Evolutionary conservation across 2,329 filamentous ascomycete species (phyloP), one percentile per base, ranked within the genome.

Genomic region (Epichloe bromicola): DNA sequence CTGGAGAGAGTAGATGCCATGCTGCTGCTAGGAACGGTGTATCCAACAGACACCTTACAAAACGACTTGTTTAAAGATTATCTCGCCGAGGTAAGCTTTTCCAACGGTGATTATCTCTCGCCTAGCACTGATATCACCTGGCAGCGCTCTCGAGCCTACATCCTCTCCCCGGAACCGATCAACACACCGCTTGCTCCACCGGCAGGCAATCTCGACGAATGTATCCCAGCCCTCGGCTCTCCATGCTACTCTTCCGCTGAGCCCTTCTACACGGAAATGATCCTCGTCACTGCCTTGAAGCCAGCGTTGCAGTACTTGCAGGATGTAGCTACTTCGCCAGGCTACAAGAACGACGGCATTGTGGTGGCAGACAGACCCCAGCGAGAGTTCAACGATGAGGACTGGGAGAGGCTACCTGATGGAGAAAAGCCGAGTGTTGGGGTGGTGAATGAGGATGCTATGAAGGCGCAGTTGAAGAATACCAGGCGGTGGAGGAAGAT

Each of bases 231-330:
- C 11, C 70, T 76, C 42, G 83, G 84, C 5, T 85, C 79, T 56
- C 84, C 85, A 4, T 75, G 81, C 54, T 85, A 84, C 65, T 83
- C 83, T n/a, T 77, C 82, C 2, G 83, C 83, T 3, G 79, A 85
- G 54, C 58, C 66, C 1, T 61, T 72, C 36, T 72, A 80, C 59
- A 68, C 69, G 7, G 86, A 94, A 63, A 70, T 72, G 38, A 75
- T 87, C 54, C 73, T 90, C 49, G 70, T 83, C 12, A 63, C 62
- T 11, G 74, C 77, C 0, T 75, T 79, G 55, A 58, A 62, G 12
- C 63, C 69, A 2, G 75, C 86, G 26, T 64, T 88, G 2, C 64
- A 68, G 39, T 89, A 82, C 74, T 70, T 89, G 37, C 67, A 79
- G 46, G 68, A 77, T 38, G 73, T 84, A 12, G 74, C 77, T 5